A percentile compares a stretch with the other conserved stretches of the same genome.
These are phyloP conservation scores for Penicillium waksmanii DNA, from an alignment of 495 filamentous ascomycete genomes.

Conservation along the genomic window DNA sequence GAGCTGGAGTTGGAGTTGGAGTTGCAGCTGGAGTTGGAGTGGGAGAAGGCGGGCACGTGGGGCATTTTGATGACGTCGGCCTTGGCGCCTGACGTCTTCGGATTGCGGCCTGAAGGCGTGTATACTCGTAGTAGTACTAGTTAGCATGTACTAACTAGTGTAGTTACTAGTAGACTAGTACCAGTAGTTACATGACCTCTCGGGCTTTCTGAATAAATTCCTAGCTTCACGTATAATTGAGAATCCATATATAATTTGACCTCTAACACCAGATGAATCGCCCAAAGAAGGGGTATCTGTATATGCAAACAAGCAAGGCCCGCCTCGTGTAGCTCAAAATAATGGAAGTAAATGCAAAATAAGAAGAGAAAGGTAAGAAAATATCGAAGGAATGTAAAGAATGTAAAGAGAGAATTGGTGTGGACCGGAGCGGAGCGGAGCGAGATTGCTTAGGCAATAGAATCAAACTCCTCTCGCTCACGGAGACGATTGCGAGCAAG, in stretches of 20 bases:
- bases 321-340: constrained; percentile 19
- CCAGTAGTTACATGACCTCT: constrained; percentile 16
- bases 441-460: constrained; percentile 43
- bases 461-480: constrained; percentile 66
- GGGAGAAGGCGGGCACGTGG: constrained; percentile 12
- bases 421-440: constrained; percentile 3
- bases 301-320: constrained; percentile 33
- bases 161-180: no score
- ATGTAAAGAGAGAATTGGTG: constrained; percentile 10
- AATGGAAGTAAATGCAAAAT: constrained; percentile 8
- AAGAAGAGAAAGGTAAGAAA: constrained; percentile 13
- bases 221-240: constrained; percentile 5
- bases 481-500: constrained; percentile 84
- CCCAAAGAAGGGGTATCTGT: constrained; percentile 34
- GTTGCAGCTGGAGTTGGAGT: constrained; percentile 1
- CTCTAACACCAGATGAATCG: constrained; percentile 35
- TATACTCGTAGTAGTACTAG: no score
- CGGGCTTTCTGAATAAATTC: constrained; percentile 9
- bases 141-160: no score
- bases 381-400: constrained; percentile 15
- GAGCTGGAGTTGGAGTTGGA: not conserved
- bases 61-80: constrained; percentile 6
- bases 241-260: constrained; percentile 16
- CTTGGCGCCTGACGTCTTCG: constrained; percentile 4
- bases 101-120: not conserved